Base-by-base conservation (phyloP, 805 yeast genomes). In the Lipomyces mesembrius region DNA sequence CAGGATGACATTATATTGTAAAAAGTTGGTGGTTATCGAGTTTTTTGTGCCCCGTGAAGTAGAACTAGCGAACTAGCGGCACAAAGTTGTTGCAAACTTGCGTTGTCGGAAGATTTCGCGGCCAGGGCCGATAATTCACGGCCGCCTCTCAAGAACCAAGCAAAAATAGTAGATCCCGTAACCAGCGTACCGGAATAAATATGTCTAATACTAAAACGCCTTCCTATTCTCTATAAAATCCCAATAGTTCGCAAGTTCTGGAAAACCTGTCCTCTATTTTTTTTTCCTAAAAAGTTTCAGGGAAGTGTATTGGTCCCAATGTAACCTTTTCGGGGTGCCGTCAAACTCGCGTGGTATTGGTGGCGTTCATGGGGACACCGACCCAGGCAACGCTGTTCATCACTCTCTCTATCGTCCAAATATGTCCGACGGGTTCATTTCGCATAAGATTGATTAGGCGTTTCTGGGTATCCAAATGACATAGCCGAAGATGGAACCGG, bases 1-100 rank as follows among this genome's bases (percentile, higher is more conserved):
- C 59, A 64, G 20, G 29, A 55, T 39, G 67, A 64, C 67, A 64
- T 64, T 32, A 49, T 49, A 49, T 32, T 46, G 22, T n/a, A 43
- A 43, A 9, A 37, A 11, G 43, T 37, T 9, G 43, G 17, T 11
- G 17, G 17, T 37, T 4, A 37, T 14, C 12, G 12, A 37, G 43
- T 5, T 37, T 37, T 17, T 37, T 12, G 43, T 43, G 22, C 22
- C 49, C 20, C 20, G 43, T 11, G 17, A 37, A 3, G 4, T 11
- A 35, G 39, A 37, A 12, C n/a, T n/a, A n/a, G n/a, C n/a, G n/a
- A n/a, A n/a, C n/a, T 12, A 37, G 43, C 17, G n/a, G 43, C 43
- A 37, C 43, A 37, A 12, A 3, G 5, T 37, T 9, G 43, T 37
- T 37, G 43, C 43, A 37, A 11, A 29, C 32, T 29, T 29, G 32